These are phyloP conservation scores for Penicillium subrubescens DNA, from an alignment of 495 filamentous ascomycete genomes.

Conservation along the genomic window DNA sequence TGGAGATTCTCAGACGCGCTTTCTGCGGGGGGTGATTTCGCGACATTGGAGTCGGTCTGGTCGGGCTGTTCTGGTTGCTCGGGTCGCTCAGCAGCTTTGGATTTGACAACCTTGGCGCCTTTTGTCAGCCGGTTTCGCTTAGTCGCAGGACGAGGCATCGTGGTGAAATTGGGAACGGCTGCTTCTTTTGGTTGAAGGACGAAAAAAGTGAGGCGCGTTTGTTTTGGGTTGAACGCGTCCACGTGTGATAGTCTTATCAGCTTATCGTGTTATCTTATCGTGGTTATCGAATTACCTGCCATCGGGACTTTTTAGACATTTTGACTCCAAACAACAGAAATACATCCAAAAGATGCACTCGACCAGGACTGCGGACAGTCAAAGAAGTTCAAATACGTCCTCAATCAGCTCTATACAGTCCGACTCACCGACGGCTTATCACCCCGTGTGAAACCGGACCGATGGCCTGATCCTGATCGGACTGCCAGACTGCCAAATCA, in stretches of 20 bases:
- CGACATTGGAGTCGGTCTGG: slow-evolving; percentile 9
- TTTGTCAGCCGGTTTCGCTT: slow-evolving; percentile 41
- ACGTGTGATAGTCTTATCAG: slow-evolving; percentile 16
- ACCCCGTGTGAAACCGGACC: background rate
- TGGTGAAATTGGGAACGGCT: background rate
- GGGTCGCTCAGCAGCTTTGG: slow-evolving; percentile 8
- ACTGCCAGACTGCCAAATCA: slow-evolving; percentile 13
- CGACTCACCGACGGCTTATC: background rate
- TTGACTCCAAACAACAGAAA: background rate
- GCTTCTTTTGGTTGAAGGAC: background rate
- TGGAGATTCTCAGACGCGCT: slow-evolving; percentile 25
- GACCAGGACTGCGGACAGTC: background rate
- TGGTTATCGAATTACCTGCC: background rate
- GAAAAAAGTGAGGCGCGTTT: slow-evolving; percentile 12
- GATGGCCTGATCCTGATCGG: slow-evolving; percentile 9
- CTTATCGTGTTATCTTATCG: background rate
- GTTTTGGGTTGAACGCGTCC: slow-evolving; percentile 27
- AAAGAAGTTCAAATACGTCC: background rate
- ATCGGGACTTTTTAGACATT: background rate
- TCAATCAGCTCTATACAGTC: background rate
- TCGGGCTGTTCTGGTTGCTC: slow-evolving; percentile 9
- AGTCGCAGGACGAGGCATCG: slow-evolving; percentile 47
- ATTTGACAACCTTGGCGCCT: slow-evolving; percentile 12
- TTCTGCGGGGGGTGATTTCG: slow-evolving; percentile 16
- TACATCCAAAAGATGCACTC: background rate